Percentiles rank a stretch among this genome's conserved stretches.
Evolutionary conservation across 345 rosid species (phyloP).

Genomic region (Orychophragmus violaceus): DNA sequence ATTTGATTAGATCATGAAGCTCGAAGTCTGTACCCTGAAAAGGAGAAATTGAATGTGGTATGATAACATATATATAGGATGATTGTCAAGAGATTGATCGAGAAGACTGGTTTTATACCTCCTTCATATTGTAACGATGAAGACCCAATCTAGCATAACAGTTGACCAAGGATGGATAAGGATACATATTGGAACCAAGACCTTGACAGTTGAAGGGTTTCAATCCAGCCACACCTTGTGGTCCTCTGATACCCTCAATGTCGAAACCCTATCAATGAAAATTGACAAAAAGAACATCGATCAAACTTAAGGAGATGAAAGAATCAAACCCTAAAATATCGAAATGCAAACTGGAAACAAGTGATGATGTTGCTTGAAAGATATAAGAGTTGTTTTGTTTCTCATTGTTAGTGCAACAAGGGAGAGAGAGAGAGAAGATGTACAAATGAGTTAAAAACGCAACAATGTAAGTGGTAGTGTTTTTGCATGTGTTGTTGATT

Average conservation of each 20-base stretch:
- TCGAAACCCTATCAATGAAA: background rate
- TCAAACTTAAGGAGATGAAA: no score
- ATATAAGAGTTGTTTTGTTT: background rate
- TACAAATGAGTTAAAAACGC: constrained; percentile 4
- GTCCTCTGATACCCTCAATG: background rate
- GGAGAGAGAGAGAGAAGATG: background rate
- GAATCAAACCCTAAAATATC: no score
- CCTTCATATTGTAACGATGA: background rate
- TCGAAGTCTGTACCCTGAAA: background rate
- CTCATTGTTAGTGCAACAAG: background rate
- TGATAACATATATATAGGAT: no score
- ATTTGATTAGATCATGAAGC: background rate
- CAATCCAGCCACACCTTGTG: no score
- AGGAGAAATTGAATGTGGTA: no score
- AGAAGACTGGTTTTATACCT: background rate
- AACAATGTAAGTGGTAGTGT: constrained; percentile 14
- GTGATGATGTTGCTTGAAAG: background rate
- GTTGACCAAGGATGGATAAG: background rate
- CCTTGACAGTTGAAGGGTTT: background rate
- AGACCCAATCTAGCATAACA: background rate
- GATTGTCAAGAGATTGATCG: no score
- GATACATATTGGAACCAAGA: background rate
- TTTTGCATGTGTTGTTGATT: background rate
- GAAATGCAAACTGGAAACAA: no score
- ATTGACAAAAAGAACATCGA: no score